phyloP scores from a whole-genome alignment of 257 asterid species.

The Marsdenia floribunda region DNA sequence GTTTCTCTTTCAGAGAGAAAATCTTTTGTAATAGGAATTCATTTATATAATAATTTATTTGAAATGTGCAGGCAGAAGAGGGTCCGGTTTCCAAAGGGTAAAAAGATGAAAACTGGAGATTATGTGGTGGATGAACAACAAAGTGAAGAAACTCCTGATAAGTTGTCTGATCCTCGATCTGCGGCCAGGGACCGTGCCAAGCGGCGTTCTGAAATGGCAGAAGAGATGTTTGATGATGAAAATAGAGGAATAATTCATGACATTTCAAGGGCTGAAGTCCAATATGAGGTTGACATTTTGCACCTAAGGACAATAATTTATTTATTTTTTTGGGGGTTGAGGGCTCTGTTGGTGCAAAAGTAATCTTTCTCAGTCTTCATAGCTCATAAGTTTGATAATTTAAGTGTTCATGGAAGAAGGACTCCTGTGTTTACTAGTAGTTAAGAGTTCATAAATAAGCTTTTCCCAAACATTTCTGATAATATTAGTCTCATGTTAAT shows the following conservation, averaged over 20 bases:
- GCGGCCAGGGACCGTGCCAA: slow-evolving; percentile 66
- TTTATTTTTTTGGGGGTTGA: background rate
- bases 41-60: slow-evolving; percentile 9
- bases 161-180: slow-evolving; percentile 38
- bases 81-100: slow-evolving; percentile 91
- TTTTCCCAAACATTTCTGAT: background rate
- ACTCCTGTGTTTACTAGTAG: background rate
- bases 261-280: slow-evolving; percentile 58
- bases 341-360: background rate
- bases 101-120: slow-evolving; percentile 67
- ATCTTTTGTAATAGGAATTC: background rate
- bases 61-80: slow-evolving; percentile 56
- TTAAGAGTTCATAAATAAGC: background rate
- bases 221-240: slow-evolving; percentile 51
- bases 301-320: background rate
- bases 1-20: background rate
- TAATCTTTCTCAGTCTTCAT: background rate
- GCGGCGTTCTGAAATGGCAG: slow-evolving; percentile 41
- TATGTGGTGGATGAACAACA: slow-evolving; percentile 27
- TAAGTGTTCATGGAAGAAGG: background rate
- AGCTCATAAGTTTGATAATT: background rate
- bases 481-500: background rate
- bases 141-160: slow-evolving; percentile 33
- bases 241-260: slow-evolving; percentile 47
- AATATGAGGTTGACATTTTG: slow-evolving; percentile 45